These are phyloP conservation scores for Emergomyces africanus DNA, from an alignment of 2,329 filamentous ascomycete species.

Conservation along the genomic window DNA sequence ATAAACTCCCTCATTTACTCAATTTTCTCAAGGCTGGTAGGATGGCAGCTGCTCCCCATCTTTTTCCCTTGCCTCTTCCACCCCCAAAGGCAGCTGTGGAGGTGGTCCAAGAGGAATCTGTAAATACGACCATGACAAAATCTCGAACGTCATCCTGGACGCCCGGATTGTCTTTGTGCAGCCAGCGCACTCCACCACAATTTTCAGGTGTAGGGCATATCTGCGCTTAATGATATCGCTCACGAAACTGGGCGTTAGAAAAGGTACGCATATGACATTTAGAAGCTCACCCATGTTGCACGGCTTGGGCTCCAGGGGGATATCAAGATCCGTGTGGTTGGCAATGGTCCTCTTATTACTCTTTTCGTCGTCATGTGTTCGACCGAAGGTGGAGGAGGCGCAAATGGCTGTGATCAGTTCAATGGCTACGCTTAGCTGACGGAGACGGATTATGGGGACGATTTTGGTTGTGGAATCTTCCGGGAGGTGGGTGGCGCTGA, in stretches of 20 bases:
- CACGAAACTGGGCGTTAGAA: neutral
- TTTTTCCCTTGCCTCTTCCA: neutral
- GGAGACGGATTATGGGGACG: neutral
- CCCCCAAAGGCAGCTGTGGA: neutral
- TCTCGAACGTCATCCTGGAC: neutral
- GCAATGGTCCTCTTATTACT: neutral
- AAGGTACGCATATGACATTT: neutral
- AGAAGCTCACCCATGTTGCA: neutral
- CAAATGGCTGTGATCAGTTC: neutral
- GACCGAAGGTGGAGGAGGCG: neutral
- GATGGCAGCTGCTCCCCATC: neutral
- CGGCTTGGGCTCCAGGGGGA: neutral
- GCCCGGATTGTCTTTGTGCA: neutral
- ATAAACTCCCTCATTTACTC: neutral
- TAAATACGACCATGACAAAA: neutral
- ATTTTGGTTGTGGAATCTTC: neutral
- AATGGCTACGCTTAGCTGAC: neutral
- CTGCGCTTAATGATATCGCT: neutral
- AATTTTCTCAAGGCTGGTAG: neutral
- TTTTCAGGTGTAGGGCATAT: neutral
- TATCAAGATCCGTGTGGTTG: neutral
- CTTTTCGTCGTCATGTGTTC: neutral
- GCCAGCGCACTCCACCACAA: neutral
- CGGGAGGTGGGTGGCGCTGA: neutral
- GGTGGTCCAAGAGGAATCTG: neutral